Evolutionary conservation across 768 basidiomycete species (phyloP).

Genomic region (Tylopilus balloui): DNA sequence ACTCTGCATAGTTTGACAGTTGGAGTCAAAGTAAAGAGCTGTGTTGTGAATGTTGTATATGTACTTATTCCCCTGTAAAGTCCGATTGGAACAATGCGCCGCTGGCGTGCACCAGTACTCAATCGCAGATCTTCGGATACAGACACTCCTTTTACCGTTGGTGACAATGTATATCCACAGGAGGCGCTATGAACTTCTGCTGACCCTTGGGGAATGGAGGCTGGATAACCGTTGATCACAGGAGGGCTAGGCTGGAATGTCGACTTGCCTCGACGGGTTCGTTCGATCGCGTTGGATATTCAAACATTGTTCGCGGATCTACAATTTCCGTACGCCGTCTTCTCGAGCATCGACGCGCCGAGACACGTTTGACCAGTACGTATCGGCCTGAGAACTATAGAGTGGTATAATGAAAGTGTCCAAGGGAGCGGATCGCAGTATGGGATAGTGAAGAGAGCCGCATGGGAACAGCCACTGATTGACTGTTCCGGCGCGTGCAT

Average conservation of each 20-base stretch:
- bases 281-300: conserved; percentile 1
- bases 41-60: too few species aligned
- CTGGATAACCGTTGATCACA: neutral
- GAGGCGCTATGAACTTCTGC: too few species aligned
- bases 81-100: too few species aligned
- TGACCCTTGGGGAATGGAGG: too few species aligned
- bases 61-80: too few species aligned
- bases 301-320: neutral
- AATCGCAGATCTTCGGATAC: too few species aligned
- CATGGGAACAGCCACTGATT: conserved; percentile 6
- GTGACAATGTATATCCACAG: too few species aligned
- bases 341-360: neutral
- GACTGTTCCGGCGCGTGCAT: neutral
- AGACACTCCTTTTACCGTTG: too few species aligned
- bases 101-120: too few species aligned
- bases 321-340: neutral
- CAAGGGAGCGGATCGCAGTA: neutral
- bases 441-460: neutral
- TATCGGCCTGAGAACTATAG: neutral
- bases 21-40: too few species aligned
- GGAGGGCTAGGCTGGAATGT: neutral
- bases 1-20: too few species aligned
- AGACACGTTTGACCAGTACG: neutral
- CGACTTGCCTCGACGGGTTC: neutral
- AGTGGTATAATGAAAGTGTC: neutral